Evolutionary conservation across 164 flowering plant genomes (phyloP).

Genomic region (Chimonanthus salicifolius): DNA sequence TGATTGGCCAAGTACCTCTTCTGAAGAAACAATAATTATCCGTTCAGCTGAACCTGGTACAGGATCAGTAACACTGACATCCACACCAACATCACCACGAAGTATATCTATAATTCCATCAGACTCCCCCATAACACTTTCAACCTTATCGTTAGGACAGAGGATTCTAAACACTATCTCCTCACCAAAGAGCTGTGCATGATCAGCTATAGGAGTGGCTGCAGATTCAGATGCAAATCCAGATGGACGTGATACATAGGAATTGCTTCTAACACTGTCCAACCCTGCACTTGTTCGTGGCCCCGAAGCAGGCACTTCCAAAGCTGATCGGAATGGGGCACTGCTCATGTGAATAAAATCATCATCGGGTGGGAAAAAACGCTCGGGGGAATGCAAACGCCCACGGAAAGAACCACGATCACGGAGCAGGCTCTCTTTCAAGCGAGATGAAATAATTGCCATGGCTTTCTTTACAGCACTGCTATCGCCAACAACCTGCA

Average conservation of each 20-base stretch:
- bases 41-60: constrained; percentile 68
- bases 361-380: constrained; percentile 67
- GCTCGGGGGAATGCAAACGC: constrained; percentile 66
- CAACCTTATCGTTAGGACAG: constrained; percentile 74
- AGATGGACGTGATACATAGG: constrained; percentile 42
- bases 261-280: constrained; percentile 31
- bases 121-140: constrained; percentile 64
- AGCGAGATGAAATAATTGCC: constrained; percentile 66
- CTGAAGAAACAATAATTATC: constrained; percentile 65
- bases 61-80: constrained; percentile 60
- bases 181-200: constrained; percentile 47
- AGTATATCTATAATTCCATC: constrained; percentile 79
- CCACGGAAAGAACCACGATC: constrained; percentile 76
- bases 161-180: constrained; percentile 86
- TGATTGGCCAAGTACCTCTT: constrained; percentile 58
- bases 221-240: constrained; percentile 43
- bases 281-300: constrained; percentile 34
- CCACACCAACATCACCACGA: constrained; percentile 85
- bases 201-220: constrained; percentile 35
- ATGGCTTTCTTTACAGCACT: constrained; percentile 84
- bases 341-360: constrained; percentile 52
- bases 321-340: constrained; percentile 30
- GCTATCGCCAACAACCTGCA: constrained; percentile 76
- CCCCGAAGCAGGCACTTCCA: constrained; percentile 46
- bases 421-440: constrained; percentile 95